Evolutionary conservation across 2,329 filamentous ascomycete species (phyloP).

Genomic region (Neonectria sp.): DNA sequence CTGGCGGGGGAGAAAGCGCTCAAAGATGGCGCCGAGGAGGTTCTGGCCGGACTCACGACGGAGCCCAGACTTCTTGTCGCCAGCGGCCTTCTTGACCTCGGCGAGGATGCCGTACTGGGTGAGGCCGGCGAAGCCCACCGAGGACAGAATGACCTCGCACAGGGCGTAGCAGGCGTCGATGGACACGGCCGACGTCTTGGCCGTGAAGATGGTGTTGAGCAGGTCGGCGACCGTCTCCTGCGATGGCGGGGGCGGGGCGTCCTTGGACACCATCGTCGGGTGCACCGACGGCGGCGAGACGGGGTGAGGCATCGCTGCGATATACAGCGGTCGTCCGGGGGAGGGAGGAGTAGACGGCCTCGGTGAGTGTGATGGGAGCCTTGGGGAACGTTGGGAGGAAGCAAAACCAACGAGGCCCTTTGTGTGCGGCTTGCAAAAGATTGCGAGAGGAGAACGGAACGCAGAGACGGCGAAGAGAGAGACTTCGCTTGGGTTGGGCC

Average conservation of each 20-base stretch:
- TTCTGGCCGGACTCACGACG: conserved; percentile 95
- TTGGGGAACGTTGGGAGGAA: conserved; percentile 27
- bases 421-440: conserved; percentile 18
- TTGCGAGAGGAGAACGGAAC: conserved; percentile 1
- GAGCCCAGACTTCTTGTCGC: conserved; percentile 93
- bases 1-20: conserved; percentile 85
- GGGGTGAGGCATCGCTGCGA: conserved; percentile 62
- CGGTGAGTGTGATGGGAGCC: conserved; percentile 28
- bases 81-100: conserved; percentile 80
- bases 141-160: conserved; percentile 71
- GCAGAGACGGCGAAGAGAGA: conserved; percentile 4
- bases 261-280: conserved; percentile 61
- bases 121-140: conserved; percentile 68
- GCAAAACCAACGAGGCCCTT: conserved; percentile 48
- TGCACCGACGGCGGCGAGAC: conserved; percentile 60
- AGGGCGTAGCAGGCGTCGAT: conserved; percentile 75
- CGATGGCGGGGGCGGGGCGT: conserved; percentile 70
- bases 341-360: conserved; percentile 36
- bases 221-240: conserved; percentile 77
- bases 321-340: conserved; percentile 26
- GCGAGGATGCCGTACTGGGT: conserved; percentile 67
- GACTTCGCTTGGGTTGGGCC: conserved; percentile 22
- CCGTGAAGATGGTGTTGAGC: conserved; percentile 77
- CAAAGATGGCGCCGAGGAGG: conserved; percentile 92
- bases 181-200: conserved; percentile 77